A percentile compares a stretch with the other conserved stretches of the same genome.
Conservation (phyloP, 139 green algal species). For the Coccomyxa sp. region DNA sequence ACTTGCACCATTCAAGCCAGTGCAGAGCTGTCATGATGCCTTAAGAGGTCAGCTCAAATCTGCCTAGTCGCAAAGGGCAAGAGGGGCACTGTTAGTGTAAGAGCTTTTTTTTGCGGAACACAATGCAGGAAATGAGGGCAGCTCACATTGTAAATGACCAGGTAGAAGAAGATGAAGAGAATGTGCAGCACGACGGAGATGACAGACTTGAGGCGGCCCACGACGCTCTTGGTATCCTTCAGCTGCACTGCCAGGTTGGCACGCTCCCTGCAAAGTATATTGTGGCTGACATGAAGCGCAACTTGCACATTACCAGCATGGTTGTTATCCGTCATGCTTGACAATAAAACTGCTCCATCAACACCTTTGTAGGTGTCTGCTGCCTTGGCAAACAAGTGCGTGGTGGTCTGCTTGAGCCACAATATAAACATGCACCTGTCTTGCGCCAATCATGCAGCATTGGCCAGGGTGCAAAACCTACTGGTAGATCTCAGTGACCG, state of each 20-base stretch:
- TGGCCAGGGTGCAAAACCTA: neutral
- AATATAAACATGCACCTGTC: neutral
- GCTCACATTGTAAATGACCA: slow-evolving; percentile 48
- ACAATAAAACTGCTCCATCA: neutral
- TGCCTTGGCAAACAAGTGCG: no score
- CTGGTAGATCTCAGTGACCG: slow-evolving; percentile 19
- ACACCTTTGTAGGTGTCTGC: neutral
- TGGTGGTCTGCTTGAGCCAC: no score
- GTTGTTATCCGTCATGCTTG: neutral
- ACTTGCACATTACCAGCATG: neutral
- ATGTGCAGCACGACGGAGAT: slow-evolving; percentile 42
- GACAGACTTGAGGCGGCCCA: slow-evolving; percentile 57
- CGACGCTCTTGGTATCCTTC: slow-evolving; percentile 66
- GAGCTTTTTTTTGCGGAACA: neutral
- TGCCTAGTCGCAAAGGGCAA: neutral
- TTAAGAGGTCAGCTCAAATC: neutral
- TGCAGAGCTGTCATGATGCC: neutral
- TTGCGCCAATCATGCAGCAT: neutral
- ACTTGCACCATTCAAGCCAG: neutral
- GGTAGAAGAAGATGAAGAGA: slow-evolving; percentile 48
- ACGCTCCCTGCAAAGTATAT: slow-evolving; percentile 44
- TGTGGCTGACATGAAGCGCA: neutral
- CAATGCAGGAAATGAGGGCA: neutral
- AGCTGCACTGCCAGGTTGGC: slow-evolving; percentile 67
- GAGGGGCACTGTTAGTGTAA: neutral